Percentiles rank a stretch among this genome's conserved stretches.
phyloP scores from a whole-genome alignment of 805 yeast species.

The Candida easanensis region DNA sequence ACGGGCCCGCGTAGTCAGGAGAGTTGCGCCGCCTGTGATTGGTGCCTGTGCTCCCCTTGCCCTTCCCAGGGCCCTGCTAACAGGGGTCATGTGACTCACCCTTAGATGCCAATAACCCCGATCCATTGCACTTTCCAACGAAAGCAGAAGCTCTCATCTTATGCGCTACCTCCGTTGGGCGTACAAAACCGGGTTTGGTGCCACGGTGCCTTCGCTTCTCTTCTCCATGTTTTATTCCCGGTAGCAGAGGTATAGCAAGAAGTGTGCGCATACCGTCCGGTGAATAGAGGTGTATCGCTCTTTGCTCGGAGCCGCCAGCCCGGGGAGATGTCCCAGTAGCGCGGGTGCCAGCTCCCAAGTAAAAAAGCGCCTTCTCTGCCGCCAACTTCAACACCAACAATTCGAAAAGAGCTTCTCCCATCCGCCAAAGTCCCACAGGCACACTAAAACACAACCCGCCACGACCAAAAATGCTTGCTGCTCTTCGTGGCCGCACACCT shows the following conservation, averaged over 20 bases:
- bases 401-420: neutral
- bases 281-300: neutral
- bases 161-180: too few relatives aligned
- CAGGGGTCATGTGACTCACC: too few relatives aligned
- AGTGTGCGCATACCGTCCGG: neutral
- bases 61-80: neutral
- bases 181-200: too few relatives aligned
- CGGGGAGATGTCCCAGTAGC: slow-evolving; percentile 5
- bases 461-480: slow-evolving; percentile 23
- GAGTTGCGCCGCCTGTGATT: slow-evolving; percentile 8
- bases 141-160: too few relatives aligned
- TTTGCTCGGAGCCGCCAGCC: slow-evolving; percentile 6
- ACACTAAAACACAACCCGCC: too few relatives aligned
- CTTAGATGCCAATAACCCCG: too few relatives aligned
- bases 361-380: neutral
- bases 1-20: neutral
- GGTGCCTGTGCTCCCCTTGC: too few relatives aligned
- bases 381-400: neutral
- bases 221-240: too few relatives aligned
- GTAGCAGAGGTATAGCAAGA: neutral
- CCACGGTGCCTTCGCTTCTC: too few relatives aligned
- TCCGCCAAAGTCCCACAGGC: neutral
- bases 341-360: neutral
- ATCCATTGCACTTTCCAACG: too few relatives aligned
- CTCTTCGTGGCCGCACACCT: slow-evolving; percentile 25